Base-by-base conservation (phyloP, 179 eudicot genomes). In the Spinacia oleracea region DNA sequence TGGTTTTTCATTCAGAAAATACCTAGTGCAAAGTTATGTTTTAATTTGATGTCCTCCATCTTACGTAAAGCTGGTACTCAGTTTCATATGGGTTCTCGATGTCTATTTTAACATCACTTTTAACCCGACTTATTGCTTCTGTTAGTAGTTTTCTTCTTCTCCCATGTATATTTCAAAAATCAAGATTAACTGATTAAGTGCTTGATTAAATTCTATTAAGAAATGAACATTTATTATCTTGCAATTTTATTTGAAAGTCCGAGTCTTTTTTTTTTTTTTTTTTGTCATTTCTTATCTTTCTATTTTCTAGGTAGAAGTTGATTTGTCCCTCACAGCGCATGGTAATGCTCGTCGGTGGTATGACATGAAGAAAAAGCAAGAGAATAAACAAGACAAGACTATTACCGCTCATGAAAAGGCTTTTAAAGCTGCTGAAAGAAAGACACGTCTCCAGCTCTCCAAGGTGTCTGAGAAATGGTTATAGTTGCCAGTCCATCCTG, bases 371-470 rank as follows among this genome's bases (percentile, higher is more conserved):
- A 96, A 96, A 77, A 96, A 81, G 79, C 98, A 96, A 84, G 99
- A 96, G 84, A 93, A 89, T 85, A 96, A 96, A 80, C 97, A 96
- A 83, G 99, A 92, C 80, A 96, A 96, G 80, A 96, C 99, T 80
- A 55, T 90, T 38, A 90, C 96, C 80, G 98, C 99, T 79, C 99
- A 93, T 83, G 99, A 94, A 81, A 93, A 96, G 77, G 99, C 98
- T 81, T 96, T 96, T 77, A 96, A 96, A 86, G 99, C 99, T 84
- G 99, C 98, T 67, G 98, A 96, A 88, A 93, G 84, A 75, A 96
- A 96, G 89, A 93, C 98, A 25, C 90, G 93, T 63, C 88, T 90
- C 71, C 98, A 93, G 88, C 94, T 96, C 32, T 96, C 99, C 51
- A 92, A 92, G 99, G 99, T 96, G 84, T 72, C 59, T 72, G 9